Evolutionary conservation across 2,329 filamentous ascomycete genomes (phyloP).

Genomic region (Trichoderma gracile): DNA sequence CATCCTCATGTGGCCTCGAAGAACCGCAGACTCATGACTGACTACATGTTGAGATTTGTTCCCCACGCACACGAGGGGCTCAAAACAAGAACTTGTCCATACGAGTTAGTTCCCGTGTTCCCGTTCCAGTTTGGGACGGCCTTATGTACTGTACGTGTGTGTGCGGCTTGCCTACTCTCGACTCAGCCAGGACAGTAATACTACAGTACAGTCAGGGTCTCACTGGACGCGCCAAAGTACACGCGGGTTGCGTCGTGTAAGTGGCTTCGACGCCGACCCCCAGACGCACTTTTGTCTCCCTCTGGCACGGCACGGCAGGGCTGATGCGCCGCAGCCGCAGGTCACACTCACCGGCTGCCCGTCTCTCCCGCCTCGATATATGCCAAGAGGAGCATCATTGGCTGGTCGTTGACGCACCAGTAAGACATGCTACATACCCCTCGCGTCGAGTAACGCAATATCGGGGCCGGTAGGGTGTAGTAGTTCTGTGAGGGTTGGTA

Average conservation of each 20-base stretch:
- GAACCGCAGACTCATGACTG: not conserved
- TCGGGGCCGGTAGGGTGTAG: not conserved
- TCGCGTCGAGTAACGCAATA: conserved; percentile 4
- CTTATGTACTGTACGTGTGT: no score
- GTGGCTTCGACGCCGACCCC: not conserved
- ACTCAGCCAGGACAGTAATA: not conserved
- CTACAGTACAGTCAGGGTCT: not conserved
- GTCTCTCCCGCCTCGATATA: not conserved
- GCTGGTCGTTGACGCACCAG: not conserved
- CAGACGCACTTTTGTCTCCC: not conserved
- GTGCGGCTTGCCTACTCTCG: not conserved
- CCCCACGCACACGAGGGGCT: not conserved
- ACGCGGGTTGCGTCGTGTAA: not conserved
- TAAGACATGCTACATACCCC: not conserved
- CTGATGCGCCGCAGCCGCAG: not conserved
- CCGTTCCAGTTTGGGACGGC: not conserved
- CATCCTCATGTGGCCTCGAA: no score
- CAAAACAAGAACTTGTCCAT: not conserved
- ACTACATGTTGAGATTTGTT: not conserved
- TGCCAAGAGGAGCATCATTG: not conserved
- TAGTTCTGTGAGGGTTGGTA: not conserved
- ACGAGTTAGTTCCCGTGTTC: not conserved
- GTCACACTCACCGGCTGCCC: conserved; percentile 2
- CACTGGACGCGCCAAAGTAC: not conserved
- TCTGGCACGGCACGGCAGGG: not conserved